These are phyloP conservation scores for Hippophae gyantsensis DNA, from an alignment of 306 rosid genomes.

Conservation along the genomic window DNA sequence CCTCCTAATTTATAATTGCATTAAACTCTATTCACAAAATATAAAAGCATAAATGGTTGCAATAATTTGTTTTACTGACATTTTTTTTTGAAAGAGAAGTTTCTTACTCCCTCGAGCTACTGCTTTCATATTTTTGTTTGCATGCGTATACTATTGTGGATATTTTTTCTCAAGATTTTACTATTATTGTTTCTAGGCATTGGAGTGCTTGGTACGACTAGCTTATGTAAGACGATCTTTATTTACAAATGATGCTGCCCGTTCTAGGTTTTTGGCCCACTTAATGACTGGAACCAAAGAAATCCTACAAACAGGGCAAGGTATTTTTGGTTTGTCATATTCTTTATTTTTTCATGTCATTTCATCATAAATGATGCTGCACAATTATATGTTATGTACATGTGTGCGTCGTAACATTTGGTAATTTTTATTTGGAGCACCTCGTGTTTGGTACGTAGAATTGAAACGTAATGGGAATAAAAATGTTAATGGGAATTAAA, in stretches of 20 bases:
- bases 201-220: constrained; percentile 99
- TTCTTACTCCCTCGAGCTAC: neutral
- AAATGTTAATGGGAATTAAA: too few relatives aligned
- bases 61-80: neutral
- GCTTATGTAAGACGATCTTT: constrained; percentile 97
- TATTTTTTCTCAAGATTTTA: constrained; percentile 22
- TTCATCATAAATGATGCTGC: constrained; percentile 11
- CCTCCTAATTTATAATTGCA: neutral
- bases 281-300: constrained; percentile 99
- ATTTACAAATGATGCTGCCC: constrained; percentile 93
- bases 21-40: too few relatives aligned
- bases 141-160: constrained; percentile 19
- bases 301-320: constrained; percentile 98
- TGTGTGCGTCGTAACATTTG: too few relatives aligned
- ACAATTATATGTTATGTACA: neutral
- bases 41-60: neutral
- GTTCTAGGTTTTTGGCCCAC: constrained; percentile 96
- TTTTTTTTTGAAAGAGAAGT: neutral
- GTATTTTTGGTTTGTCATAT: constrained; percentile 44
- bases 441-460: too few relatives aligned
- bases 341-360: constrained; percentile 20
- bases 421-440: too few relatives aligned
- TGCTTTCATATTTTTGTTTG: constrained; percentile 16
- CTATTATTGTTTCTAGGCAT: constrained; percentile 67
- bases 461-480: too few relatives aligned